Evolutionary conservation across 1,284 basidiomycete species (phyloP), one percentile per base, ranked within the genome.

Genomic region (Agroathelia rolfsii): DNA sequence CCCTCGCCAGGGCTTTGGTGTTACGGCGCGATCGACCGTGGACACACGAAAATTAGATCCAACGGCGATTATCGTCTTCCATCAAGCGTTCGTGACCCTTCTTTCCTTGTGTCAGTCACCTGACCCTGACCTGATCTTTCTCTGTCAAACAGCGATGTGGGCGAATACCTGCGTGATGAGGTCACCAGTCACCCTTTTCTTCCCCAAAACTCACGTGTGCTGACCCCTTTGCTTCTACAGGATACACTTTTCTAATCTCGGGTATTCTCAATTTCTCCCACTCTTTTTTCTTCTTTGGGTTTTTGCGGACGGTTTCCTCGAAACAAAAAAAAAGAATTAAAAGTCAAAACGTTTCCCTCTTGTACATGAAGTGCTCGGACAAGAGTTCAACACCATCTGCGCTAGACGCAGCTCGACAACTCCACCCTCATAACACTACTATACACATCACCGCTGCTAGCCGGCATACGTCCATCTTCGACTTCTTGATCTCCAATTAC

Each of bases 21-120:
- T 97, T 4, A 99, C 95, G 13, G 89, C 95, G 5, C 71, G 93
- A 35, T 94, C 89, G 19, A 98, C 95, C 6, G 60, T 95, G 8
- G 95, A 98, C 60, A 97, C 95, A 24, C 66, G 93, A 45, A 98
- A 98, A 69, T 61, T 97, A 30, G 94, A 98, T 56, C 95, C 95
- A n/a, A 96, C 92, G 18, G 80, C 88, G 12, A 97, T 98, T 45
- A 82, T 99, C 38, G 94, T 97, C 4, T 99, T 98, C 62, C 95
- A 98, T 55, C 95, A 99, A 68, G 85, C 95, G 84, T 93, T 55
- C 46, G 84, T 63, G 34, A 40, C 30, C 15, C 10, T 30, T 9
- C 22, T 6, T 26, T n/a, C 37, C 22, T 39, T 32, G 26, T 29
- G 18, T 17, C 24, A 17, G 16, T 30, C 19, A 32, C 8, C 28